A percentile compares a stretch with the other conserved stretches of the same genome.
Conservation (phyloP, 2,329 filamentous ascomycete species). For the Chrysoporthe austroafricana region DNA sequence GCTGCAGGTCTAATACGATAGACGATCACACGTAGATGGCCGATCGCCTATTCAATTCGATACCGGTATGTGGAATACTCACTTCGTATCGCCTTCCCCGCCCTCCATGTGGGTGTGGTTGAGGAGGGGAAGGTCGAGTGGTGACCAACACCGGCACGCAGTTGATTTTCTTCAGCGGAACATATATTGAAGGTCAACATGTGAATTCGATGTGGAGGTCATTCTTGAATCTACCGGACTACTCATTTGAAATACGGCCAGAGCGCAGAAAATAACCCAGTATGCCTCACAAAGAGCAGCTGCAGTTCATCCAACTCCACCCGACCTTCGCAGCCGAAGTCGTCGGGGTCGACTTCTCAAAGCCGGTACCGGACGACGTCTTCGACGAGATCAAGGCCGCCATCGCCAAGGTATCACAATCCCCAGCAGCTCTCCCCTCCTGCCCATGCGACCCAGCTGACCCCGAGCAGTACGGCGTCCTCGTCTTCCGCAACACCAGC, state of each 20-base stretch:
- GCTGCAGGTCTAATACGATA: not conserved
- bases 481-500: constrained; percentile 21
- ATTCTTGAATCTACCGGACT: not conserved
- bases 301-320: constrained; percentile 14
- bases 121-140: not conserved
- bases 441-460: not conserved
- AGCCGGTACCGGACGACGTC: constrained; percentile 13
- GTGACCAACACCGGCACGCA: not conserved
- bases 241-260: not conserved
- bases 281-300: constrained; percentile 3
- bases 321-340: constrained; percentile 20
- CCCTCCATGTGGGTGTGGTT: not conserved
- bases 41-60: not conserved
- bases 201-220: not conserved
- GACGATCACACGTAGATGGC: not conserved
- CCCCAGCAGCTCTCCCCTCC: not conserved
- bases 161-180: not conserved
- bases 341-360: constrained; percentile 16
- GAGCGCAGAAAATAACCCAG: not conserved
- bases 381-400: constrained; percentile 14
- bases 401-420: constrained; percentile 5
- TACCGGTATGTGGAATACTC: not conserved
- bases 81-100: not conserved
- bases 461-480: constrained; percentile 19
- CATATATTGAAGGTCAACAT: not conserved